Evolutionary conservation across 2,329 filamentous ascomycete species (phyloP).

Genomic region (Dactylellina sp.): DNA sequence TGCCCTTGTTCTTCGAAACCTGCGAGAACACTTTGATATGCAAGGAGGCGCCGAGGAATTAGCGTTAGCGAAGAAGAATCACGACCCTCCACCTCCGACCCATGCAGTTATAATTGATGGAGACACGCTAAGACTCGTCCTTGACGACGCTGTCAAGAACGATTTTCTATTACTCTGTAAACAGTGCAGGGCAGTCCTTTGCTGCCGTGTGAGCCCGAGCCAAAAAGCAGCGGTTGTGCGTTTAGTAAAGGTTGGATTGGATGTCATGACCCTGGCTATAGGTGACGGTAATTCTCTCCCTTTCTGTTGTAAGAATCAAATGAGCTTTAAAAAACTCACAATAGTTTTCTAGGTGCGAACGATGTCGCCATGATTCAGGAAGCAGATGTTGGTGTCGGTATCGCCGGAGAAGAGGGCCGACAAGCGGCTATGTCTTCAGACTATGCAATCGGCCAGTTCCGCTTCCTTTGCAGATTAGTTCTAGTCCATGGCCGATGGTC

Average conservation of each 20-base stretch:
- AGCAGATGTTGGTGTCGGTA: slow-evolving; percentile 94
- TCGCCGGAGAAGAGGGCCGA: slow-evolving; percentile 84
- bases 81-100: slow-evolving; percentile 85
- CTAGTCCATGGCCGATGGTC: slow-evolving; percentile 95
- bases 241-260: slow-evolving; percentile 93
- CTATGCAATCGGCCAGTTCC: slow-evolving; percentile 94
- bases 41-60: slow-evolving; percentile 89
- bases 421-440: slow-evolving; percentile 97
- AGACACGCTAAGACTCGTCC: slow-evolving; percentile 87
- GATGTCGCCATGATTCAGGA: slow-evolving; percentile 99
- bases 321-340: slow-evolving; percentile 1
- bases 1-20: slow-evolving; percentile 72
- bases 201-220: slow-evolving; percentile 94
- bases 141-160: slow-evolving; percentile 84
- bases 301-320: background rate
- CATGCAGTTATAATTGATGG: slow-evolving; percentile 96
- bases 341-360: slow-evolving; percentile 71
- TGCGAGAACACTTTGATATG: slow-evolving; percentile 84
- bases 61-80: slow-evolving; percentile 79
- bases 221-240: slow-evolving; percentile 97
- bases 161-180: slow-evolving; percentile 96
- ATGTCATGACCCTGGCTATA: slow-evolving; percentile 95
- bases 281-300: slow-evolving; percentile 74
- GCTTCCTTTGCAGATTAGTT: slow-evolving; percentile 84
- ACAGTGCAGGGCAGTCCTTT: slow-evolving; percentile 94